Conservation (phyloP, 768 basidiomycete genomes). For the Goffeauzyma gilvescens region DNA sequence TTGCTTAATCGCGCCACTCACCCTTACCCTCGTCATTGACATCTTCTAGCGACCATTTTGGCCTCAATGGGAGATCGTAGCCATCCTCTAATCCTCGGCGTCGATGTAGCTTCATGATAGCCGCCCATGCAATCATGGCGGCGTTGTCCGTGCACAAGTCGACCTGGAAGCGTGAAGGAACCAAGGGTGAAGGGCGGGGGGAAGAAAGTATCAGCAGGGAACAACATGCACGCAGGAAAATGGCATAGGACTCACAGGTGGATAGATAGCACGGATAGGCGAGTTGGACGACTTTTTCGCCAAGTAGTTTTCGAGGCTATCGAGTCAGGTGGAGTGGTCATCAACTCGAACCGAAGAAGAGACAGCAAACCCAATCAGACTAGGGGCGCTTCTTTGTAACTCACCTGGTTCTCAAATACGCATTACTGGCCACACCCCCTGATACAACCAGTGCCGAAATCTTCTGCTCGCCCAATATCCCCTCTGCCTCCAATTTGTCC, state of each 20-base stretch:
- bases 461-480: constrained; percentile 15
- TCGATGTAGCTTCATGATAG: constrained; percentile 56
- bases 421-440: constrained; percentile 85
- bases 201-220: no score
- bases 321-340: no score
- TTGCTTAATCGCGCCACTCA: no score
- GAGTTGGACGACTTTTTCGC: no score
- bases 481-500: constrained; percentile 33
- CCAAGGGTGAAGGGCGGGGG: not conserved
- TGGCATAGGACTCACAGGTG: no score
- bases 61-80: constrained; percentile 43
- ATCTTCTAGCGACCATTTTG: constrained; percentile 68
- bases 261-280: no score
- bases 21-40: no score
- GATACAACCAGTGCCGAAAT: constrained; percentile 45
- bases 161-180: not conserved
- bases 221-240: no score
- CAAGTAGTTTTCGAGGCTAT: no score
- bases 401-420: constrained; percentile 47
- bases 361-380: no score
- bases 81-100: constrained; percentile 41
- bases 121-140: constrained; percentile 88
- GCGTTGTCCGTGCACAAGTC: constrained; percentile 90
- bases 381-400: no score
- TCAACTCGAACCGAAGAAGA: no score